Base-by-base conservation (phyloP, 345 rosid genomes). In the Theobroma cacao region DNA sequence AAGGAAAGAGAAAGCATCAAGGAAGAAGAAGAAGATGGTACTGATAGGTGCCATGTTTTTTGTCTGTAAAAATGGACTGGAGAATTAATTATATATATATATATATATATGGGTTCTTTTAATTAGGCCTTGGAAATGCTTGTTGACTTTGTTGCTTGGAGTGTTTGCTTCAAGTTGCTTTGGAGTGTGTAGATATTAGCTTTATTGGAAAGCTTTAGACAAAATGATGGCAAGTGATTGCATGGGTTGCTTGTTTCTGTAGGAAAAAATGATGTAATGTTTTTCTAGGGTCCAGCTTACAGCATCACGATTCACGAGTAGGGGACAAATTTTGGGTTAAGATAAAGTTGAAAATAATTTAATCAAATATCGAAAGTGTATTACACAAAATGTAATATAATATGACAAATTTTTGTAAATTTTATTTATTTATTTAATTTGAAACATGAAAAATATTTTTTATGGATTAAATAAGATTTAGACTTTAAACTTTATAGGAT, bases 11-110 rank as follows among this genome's bases (percentile, higher is more conserved):
- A 75, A n/a, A 52, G 78, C 36, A 8, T 75, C 70, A 3, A 63
- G 14, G 78, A 75, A 31, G 78, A 75, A 75, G 78, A 61, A 20
- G 78, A 60, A 2, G 70, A 75, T 62, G 59, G 78, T 18, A 18
- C 30, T 75, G 33, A 75, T 47, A 3, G 78, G 70, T 9, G 18
- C 59, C 78, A 75, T 75, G 43, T 45, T n/a, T 36, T 38, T 34
- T n/a, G 31, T 2, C 50, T 26, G 7, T 14, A 38, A 18, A 28
- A 45, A 17, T 15, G 58, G 15, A 20, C 9, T 34, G 68, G 68
- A 56, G 4, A 24, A 9, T 3, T 22, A 10, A 15, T 18, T 5
- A 12, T 63, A 6, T 62, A 7, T 4, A 2, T 4, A 2, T 7
- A 30, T 63, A 1, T 36, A 63, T 14, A 14, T 1, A 30, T 6